These are phyloP conservation scores for Kazachstania bromeliacearum DNA, from an alignment of 805 yeast genomes.

Conservation along the genomic window DNA sequence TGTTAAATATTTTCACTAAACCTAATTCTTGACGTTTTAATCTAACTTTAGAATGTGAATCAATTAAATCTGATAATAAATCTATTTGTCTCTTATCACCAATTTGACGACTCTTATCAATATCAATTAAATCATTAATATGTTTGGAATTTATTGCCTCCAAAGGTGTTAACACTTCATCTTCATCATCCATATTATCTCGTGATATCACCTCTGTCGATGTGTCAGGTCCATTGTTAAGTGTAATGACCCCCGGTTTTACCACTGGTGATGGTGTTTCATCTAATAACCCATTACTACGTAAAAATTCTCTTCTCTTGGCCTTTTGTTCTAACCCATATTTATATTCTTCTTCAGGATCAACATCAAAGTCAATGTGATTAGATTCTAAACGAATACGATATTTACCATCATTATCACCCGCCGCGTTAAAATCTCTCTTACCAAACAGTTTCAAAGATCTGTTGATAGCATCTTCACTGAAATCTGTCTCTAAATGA, in stretches of 20 bases:
- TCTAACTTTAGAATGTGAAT: slow-evolving; percentile 15
- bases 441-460: slow-evolving; percentile 17
- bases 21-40: slow-evolving; percentile 25
- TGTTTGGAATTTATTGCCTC: not conserved
- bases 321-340: slow-evolving; percentile 22
- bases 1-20: slow-evolving; percentile 25
- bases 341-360: slow-evolving; percentile 20
- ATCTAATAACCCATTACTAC: slow-evolving; percentile 4
- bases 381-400: slow-evolving; percentile 9
- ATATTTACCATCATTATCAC: not conserved
- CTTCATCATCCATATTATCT: slow-evolving; percentile 1
- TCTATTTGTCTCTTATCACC: slow-evolving; percentile 18
- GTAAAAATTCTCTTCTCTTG: slow-evolving; percentile 22
- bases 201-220: not conserved
- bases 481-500: slow-evolving; percentile 64
- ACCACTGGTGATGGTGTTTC: not conserved
- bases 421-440: not conserved
- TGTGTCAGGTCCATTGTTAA: not conserved
- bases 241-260: not conserved
- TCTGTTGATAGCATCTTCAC: slow-evolving; percentile 37
- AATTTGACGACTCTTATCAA: slow-evolving; percentile 1
- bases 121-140: slow-evolving; percentile 1
- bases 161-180: not conserved
- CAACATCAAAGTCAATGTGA: slow-evolving; percentile 16
- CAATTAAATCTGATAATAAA: slow-evolving; percentile 15